phyloP scores from a whole-genome alignment of 2,329 filamentous ascomycete species.

The Gaeumannomyces tritici region DNA sequence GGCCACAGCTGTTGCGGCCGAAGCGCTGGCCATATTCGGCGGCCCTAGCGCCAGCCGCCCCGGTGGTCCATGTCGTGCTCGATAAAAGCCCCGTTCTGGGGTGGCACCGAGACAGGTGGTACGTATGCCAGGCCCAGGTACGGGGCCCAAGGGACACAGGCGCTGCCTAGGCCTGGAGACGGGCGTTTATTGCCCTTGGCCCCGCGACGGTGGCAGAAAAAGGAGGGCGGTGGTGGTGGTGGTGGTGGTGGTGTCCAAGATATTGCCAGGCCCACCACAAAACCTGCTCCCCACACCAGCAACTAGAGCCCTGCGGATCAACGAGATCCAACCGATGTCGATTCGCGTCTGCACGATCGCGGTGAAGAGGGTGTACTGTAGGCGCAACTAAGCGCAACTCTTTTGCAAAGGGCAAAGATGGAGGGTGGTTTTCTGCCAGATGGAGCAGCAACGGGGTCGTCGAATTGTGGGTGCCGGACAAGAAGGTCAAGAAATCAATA shows the following conservation, averaged over 20 bases:
- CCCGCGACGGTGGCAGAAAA: neutral
- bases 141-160: neutral
- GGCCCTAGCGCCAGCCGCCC: neutral
- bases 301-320: neutral
- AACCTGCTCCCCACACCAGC: neutral
- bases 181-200: neutral
- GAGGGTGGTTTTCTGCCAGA: neutral
- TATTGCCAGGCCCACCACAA: neutral
- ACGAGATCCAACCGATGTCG: conserved; percentile 1
- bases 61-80: neutral
- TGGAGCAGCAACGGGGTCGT: neutral
- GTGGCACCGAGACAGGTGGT: no score
- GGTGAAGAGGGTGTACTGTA: neutral
- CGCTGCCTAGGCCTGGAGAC: no score
- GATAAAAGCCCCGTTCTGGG: no score
- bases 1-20: neutral
- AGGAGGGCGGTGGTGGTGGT: no score
- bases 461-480: neutral
- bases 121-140: no score
- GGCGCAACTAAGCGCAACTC: no score
- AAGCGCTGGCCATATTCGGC: conserved; percentile 1
- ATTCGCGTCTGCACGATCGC: conserved; percentile 5
- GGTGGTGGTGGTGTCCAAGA: neutral
- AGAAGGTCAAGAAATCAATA: neutral
- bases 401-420: neutral